Evolutionary conservation across 225 moss, liverwort and hornwort genomes (phyloP).

Genomic region (Asterella californica): DNA sequence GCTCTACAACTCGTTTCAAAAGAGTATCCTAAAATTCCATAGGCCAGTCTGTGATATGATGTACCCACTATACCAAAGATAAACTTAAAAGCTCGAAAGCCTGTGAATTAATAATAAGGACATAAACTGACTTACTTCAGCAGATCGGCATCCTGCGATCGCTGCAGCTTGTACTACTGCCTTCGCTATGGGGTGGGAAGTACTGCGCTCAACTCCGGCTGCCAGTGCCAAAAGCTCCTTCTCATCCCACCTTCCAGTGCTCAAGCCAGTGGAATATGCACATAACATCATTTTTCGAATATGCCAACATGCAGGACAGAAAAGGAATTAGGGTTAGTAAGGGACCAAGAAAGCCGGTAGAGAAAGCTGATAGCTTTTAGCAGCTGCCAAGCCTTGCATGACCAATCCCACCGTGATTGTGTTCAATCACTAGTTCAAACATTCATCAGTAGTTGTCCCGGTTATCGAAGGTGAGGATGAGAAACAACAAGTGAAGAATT

Average conservation of each 20-base stretch:
- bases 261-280: constrained; percentile 17
- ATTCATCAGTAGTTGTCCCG: not conserved
- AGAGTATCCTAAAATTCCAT: not conserved
- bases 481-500: not conserved
- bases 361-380: no score
- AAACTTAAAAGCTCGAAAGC: no score
- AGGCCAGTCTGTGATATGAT: not conserved
- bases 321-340: no score
- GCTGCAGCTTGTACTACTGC: constrained; percentile 88
- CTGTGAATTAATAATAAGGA: no score
- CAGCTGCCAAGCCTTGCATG: no score
- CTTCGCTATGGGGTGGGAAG: constrained; percentile 90
- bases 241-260: constrained; percentile 44
- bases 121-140: constrained; percentile 39
- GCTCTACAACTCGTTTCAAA: no score
- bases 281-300: not conserved
- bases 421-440: not conserved
- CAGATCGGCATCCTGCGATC: constrained; percentile 64
- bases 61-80: no score
- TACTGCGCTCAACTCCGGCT: constrained; percentile 87
- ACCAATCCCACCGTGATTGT: no score
- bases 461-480: not conserved
- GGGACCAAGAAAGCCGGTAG: no score
- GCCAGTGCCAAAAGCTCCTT: constrained; percentile 81
- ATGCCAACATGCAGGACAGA: not conserved